Conservation (phyloP, 1,139 yeast species). For the Diutina rugosa region DNA sequence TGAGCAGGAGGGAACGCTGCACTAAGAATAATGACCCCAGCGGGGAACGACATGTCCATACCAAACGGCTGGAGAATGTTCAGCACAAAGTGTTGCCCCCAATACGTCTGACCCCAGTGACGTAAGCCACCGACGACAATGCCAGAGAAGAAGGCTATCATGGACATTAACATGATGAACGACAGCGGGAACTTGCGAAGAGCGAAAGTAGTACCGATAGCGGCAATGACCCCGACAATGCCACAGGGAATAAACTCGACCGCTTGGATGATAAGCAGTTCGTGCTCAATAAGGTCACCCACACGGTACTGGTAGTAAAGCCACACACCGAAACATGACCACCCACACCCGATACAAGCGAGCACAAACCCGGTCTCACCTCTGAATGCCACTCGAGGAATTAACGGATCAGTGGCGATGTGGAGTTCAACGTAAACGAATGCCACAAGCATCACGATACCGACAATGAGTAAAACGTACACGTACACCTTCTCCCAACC, state of each 20-base stretch:
- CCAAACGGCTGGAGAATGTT: conserved; percentile 38
- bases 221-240: conserved; percentile 33
- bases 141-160: conserved; percentile 30
- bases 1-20: conserved; percentile 1
- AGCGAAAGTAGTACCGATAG: conserved; percentile 26
- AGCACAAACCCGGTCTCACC: conserved; percentile 33
- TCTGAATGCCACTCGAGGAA: conserved; percentile 28
- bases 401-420: conserved; percentile 27
- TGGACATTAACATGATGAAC: conserved; percentile 29
- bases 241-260: conserved; percentile 27
- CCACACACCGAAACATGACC: conserved; percentile 55
- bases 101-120: conserved; percentile 33
- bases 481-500: conserved; percentile 43
- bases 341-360: conserved; percentile 39
- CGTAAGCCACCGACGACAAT: conserved; percentile 29
- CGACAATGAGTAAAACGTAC: conserved; percentile 36
- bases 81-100: conserved; percentile 42
- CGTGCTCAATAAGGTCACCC: conserved; percentile 16
- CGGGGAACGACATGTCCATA: conserved; percentile 4
- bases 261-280: conserved; percentile 21
- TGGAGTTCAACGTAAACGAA: conserved; percentile 22
- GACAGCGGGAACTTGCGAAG: conserved; percentile 26
- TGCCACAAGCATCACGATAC: conserved; percentile 20
- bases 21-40: conserved; percentile 3
- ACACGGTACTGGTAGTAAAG: conserved; percentile 30